Percentiles rank a stretch among this genome's conserved stretches.
phyloP scores from a whole-genome alignment of 371 early-diverging fungal genomes.

The Syncephalastrum monosporum region DNA sequence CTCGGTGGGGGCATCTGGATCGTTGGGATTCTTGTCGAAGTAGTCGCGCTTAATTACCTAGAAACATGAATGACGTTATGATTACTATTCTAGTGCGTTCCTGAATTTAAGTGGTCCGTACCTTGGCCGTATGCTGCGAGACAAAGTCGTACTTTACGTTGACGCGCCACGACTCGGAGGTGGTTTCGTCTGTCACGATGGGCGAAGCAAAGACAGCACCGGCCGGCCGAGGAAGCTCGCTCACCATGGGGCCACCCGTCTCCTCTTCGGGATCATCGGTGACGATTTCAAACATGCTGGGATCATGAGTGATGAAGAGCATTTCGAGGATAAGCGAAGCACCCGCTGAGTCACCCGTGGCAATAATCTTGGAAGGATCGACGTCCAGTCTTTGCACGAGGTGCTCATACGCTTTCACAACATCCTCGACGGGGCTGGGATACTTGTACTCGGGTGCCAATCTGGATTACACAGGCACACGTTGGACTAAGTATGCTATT shows the following conservation, averaged over 20 bases:
- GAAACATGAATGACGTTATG: not conserved
- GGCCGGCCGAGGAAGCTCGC: slow-evolving; percentile 38
- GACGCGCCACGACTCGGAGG: slow-evolving; percentile 34
- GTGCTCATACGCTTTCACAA: slow-evolving; percentile 43
- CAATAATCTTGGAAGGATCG: slow-evolving; percentile 28
- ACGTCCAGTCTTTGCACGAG: slow-evolving; percentile 22
- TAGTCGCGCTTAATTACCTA: slow-evolving; percentile 42
- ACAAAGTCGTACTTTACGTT: slow-evolving; percentile 44
- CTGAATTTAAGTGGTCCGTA: not conserved
- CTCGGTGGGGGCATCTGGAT: slow-evolving; percentile 23
- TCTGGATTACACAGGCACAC: slow-evolving; percentile 9
- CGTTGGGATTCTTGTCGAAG: slow-evolving; percentile 26
- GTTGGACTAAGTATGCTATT: not conserved
- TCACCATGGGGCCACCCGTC: slow-evolving; percentile 19
- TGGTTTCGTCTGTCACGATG: slow-evolving; percentile 42
- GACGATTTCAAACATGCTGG: slow-evolving; percentile 43
- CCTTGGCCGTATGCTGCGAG: slow-evolving; percentile 36
- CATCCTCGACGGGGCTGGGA: slow-evolving; percentile 41
- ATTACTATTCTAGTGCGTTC: not conserved
- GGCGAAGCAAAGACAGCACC: slow-evolving; percentile 40
- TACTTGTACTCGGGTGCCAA: slow-evolving; percentile 45
- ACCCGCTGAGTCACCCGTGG: slow-evolving; percentile 39
- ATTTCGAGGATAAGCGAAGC: slow-evolving; percentile 35
- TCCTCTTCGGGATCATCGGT: slow-evolving; percentile 27
- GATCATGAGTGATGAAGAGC: slow-evolving; percentile 42